Evolutionary conservation across 805 yeast species (phyloP), one percentile per base, ranked within the genome.

Genomic region (Cyberlindnera galapagoensis): DNA sequence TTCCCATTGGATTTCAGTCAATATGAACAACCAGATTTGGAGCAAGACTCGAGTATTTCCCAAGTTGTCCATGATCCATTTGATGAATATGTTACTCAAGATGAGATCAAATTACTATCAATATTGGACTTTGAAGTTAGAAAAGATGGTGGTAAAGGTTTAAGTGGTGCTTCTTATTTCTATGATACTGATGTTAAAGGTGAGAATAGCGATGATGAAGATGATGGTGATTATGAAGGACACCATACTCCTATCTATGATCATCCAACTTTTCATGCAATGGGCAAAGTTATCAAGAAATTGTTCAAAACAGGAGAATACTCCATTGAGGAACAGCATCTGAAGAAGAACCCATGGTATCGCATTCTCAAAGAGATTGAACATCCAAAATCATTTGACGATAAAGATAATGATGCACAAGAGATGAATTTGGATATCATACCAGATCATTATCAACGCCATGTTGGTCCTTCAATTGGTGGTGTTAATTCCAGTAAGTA

Each of bases 111-210:
- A 13, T 27, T 51, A 6, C 29, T 24, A 14, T 33, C 49, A 5
- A 22, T 47, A 6, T 43, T 37, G 36, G 45, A 47, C 21, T 46
- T 43, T 28, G 56, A 51, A 19, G 29, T 49, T 19, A 35, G 33
- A n/a, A 25, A 25, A 8, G 31, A 24, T 9, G 44, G 43, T 16
- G 18, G 26, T 8, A 23, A 19, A 9, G 40, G 34, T 7, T 36
- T 36, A 2, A 42, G 34, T 11, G 42, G 32, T 21, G 43, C 27
- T 7, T 35, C 35, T 19, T 40, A 34, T n/a, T n/a, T n/a, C n/a
- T 10, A 42, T 38, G 18, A 38, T 33, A 9, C 39, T 38, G 6
- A 35, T 8, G 45, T 38, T 4, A 10, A 16, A 6, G 27, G 28
- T 1, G 42, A 35, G 2, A 24, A 30, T 11, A n/a, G n/a, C n/a